These are phyloP conservation scores for Pythium coloratum DNA, from an alignment of 352 stramenopile species.

Conservation along the genomic window DNA sequence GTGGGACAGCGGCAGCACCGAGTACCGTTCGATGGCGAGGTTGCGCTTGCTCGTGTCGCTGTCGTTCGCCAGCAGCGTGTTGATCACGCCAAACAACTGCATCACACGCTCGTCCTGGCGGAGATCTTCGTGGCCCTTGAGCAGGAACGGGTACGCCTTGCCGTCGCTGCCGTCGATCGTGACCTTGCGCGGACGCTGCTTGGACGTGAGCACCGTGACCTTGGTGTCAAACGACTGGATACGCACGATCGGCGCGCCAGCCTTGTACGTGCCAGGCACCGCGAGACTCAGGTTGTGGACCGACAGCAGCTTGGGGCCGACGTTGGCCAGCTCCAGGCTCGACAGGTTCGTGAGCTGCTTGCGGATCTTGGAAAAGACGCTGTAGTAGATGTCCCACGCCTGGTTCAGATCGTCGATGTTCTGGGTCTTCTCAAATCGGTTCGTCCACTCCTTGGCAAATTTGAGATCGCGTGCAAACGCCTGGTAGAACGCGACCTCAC, in stretches of 20 bases:
- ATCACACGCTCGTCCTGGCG: constrained; percentile 99
- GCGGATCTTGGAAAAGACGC: constrained; percentile 94
- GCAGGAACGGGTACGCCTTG: constrained; percentile 98
- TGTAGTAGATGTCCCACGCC: constrained; percentile 99
- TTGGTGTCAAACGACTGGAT: constrained; percentile 93
- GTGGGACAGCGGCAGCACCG: constrained; percentile 97
- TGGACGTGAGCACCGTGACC: constrained; percentile 98
- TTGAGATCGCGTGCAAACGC: constrained; percentile 93
- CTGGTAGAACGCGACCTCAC: constrained; percentile 84
- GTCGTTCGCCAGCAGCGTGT: constrained; percentile 98
- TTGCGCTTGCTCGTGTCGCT: constrained; percentile 97
- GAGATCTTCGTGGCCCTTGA: constrained; percentile 99
- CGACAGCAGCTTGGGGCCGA: constrained; percentile 94
- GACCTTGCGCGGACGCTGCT: constrained; percentile 98
- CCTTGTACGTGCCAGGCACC: constrained; percentile 93
- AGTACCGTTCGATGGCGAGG: constrained; percentile 98
- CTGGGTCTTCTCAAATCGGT: constrained; percentile 77
- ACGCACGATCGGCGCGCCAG: constrained; percentile 80
- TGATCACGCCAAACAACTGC: constrained; percentile 99
- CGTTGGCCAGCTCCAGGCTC: constrained; percentile 96
- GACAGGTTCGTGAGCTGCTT: constrained; percentile 95
- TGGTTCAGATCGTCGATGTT: constrained; percentile 85
- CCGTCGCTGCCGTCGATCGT: constrained; percentile 98
- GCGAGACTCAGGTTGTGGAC: constrained; percentile 95
- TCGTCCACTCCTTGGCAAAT: constrained; percentile 82